Percentiles rank a stretch among this genome's conserved stretches.
phyloP scores from a whole-genome alignment of 306 rosid genomes.

The Quercus bicolor region DNA sequence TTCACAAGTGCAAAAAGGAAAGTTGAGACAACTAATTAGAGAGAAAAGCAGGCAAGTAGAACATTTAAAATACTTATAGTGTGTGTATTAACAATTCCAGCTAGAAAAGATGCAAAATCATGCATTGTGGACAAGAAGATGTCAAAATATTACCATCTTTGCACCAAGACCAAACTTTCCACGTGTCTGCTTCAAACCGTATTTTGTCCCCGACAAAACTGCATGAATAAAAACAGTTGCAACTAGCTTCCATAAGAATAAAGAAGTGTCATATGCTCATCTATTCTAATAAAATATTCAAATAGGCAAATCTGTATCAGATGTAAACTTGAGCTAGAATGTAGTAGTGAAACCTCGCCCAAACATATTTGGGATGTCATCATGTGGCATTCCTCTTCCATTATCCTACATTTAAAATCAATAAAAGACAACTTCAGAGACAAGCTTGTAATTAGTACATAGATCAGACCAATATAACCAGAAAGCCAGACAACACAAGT shows the following conservation, averaged over 20 bases:
- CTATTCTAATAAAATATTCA: conserved; percentile 1
- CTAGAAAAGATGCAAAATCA: conserved; percentile 7
- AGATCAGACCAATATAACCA: neutral
- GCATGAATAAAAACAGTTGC: conserved; percentile 31
- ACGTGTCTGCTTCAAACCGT: conserved; percentile 92
- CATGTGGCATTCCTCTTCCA: conserved; percentile 97
- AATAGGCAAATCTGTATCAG: conserved; percentile 3
- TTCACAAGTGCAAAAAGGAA: neutral
- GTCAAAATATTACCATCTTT: conserved; percentile 68
- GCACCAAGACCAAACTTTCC: conserved; percentile 99
- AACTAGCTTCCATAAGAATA: conserved; percentile 15
- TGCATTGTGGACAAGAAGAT: conserved; percentile 12
- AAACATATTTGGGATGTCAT: conserved; percentile 98
- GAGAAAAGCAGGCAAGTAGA: neutral
- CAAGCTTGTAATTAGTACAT: neutral
- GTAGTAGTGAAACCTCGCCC: conserved; percentile 73
- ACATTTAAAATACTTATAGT: neutral
- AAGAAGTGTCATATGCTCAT: neutral
- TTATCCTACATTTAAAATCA: conserved; percentile 64
- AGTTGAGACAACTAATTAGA: neutral
- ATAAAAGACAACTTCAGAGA: neutral
- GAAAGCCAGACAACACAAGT: conserved; percentile 8
- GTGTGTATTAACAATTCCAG: neutral
- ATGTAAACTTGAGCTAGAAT: conserved; percentile 17
- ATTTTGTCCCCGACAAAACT: conserved; percentile 97